Evolutionary conservation across 495 filamentous ascomycete species (phyloP).

Genomic region (Hypoxylon trugodes): DNA sequence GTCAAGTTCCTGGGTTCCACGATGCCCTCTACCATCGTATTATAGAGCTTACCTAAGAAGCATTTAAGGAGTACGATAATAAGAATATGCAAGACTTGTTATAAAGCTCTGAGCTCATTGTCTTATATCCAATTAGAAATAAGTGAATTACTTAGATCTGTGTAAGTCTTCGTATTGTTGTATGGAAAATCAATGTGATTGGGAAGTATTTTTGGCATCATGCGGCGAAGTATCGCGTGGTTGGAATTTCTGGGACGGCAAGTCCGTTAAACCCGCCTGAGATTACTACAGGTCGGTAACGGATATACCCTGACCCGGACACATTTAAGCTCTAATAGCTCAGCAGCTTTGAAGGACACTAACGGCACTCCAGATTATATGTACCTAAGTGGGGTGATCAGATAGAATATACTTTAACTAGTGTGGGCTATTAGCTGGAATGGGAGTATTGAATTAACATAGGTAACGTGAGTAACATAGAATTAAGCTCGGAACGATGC

Average conservation of each 20-base stretch:
- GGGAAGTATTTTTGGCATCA: constrained; percentile 35
- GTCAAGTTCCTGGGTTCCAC: background rate
- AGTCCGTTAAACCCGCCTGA: constrained; percentile 10
- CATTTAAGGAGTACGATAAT: background rate
- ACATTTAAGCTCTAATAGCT: constrained; percentile 16
- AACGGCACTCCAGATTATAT: background rate
- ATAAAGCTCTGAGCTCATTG: too few relatives aligned
- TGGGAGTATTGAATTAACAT: constrained; percentile 14
- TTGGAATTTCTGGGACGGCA: constrained; percentile 8
- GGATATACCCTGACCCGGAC: constrained; percentile 20
- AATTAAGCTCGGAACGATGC: background rate
- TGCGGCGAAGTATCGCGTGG: constrained; percentile 20
- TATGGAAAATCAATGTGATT: constrained; percentile 21
- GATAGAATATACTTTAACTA: constrained; percentile 15
- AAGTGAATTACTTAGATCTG: too few relatives aligned
- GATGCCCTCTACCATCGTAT: background rate
- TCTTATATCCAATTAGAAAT: too few relatives aligned
- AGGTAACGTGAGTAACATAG: background rate
- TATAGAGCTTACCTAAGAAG: background rate
- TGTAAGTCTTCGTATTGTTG: too few relatives aligned
- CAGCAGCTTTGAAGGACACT: constrained; percentile 1
- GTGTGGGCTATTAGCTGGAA: background rate
- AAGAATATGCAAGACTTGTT: too few relatives aligned
- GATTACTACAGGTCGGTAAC: constrained; percentile 6
- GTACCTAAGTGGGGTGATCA: constrained; percentile 10